Evolutionary conservation across 176 grass and related monocot species (phyloP).

Genomic region (Eleusine coracana): DNA sequence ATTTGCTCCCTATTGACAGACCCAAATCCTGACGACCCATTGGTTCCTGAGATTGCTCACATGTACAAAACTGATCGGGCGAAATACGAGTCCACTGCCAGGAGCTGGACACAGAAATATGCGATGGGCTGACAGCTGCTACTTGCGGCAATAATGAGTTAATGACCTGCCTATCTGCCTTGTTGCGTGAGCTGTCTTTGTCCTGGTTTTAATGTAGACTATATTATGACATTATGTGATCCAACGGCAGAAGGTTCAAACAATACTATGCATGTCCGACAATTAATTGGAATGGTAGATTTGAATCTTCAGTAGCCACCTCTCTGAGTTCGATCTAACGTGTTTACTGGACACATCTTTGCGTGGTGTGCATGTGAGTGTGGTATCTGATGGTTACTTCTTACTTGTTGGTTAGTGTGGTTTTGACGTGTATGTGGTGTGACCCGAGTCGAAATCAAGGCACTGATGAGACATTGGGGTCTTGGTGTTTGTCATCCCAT

Average conservation of each 20-base stretch:
- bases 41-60: constrained; percentile 57
- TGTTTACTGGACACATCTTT: not conserved
- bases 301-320: not conserved
- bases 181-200: constrained; percentile 11
- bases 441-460: too few relatives aligned
- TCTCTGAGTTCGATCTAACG: not conserved
- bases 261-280: not conserved
- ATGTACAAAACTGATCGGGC: constrained; percentile 55
- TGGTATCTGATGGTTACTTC: not conserved
- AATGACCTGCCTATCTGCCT: not conserved
- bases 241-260: not conserved
- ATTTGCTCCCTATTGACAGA: constrained; percentile 64
- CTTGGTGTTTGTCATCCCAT: too few relatives aligned
- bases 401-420: too few relatives aligned
- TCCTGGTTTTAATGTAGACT: constrained; percentile 21
- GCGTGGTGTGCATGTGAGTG: not conserved
- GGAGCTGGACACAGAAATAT: constrained; percentile 65
- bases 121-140: constrained; percentile 47
- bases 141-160: not conserved
- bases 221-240: not conserved
- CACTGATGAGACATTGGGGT: too few relatives aligned
- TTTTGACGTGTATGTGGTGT: not conserved
- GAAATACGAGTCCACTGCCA: constrained; percentile 52
- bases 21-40: constrained; percentile 52
- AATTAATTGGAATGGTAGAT: not conserved